These are phyloP conservation scores for Pythium dissimile DNA, from an alignment of 352 stramenopile genomes.

Conservation along the genomic window DNA sequence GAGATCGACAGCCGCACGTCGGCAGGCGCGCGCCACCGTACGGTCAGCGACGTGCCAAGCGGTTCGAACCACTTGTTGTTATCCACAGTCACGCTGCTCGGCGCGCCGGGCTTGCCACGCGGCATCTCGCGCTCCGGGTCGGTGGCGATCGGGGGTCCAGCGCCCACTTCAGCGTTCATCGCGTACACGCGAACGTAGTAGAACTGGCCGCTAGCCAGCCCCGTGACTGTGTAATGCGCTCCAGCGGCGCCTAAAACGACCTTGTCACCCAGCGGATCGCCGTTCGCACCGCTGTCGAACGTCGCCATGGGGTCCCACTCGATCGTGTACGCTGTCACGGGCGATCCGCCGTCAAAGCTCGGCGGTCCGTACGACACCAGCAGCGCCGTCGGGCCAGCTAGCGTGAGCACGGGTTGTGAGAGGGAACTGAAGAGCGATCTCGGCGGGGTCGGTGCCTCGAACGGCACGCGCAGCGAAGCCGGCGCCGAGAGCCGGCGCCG, in stretches of 20 bases:
- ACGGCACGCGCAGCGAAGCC: conserved; percentile 56
- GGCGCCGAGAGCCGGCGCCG: conserved; percentile 54
- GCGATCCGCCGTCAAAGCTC: conserved; percentile 81
- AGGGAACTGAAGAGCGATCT: conserved; percentile 63
- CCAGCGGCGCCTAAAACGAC: conserved; percentile 22
- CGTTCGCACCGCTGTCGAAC: conserved; percentile 73
- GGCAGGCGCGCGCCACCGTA: conserved; percentile 44
- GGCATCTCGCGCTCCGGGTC: conserved; percentile 59
- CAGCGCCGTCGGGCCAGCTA: conserved; percentile 67
- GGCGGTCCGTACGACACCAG: conserved; percentile 78
- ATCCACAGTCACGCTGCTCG: conserved; percentile 26
- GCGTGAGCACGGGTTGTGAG: conserved; percentile 55
- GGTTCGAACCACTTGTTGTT: conserved; percentile 36
- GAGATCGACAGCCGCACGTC: conserved; percentile 23
- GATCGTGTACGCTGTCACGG: conserved; percentile 87
- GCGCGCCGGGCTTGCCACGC: conserved; percentile 43
- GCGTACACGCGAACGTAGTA: conserved; percentile 74
- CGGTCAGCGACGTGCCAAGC: conserved; percentile 43
- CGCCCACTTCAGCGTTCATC: conserved; percentile 53
- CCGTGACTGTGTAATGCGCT: conserved; percentile 44
- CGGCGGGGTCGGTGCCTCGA: conserved; percentile 43
- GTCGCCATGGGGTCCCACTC: conserved; percentile 82
- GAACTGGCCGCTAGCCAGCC: conserved; percentile 40
- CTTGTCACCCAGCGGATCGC: conserved; percentile 44
- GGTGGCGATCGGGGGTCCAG: conserved; percentile 38